Conservation (phyloP, 2,329 filamentous ascomycete species). For the Colletotrichum navitas region DNA sequence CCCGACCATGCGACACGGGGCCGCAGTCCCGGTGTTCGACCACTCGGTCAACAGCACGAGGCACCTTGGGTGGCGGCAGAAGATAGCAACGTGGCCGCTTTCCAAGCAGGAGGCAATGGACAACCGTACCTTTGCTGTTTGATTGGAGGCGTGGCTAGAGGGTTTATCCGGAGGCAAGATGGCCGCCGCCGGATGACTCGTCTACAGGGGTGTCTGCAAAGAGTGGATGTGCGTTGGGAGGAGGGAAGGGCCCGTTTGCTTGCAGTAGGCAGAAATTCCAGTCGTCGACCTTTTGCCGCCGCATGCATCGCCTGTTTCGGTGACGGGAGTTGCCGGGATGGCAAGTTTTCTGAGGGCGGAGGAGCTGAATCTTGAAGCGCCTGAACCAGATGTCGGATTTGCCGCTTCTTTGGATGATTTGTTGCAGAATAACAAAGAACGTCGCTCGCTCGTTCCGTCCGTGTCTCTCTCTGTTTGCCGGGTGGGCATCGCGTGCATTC, state of each 20-base stretch:
- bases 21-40: constrained; percentile 48
- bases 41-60: constrained; percentile 17
- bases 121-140: constrained; percentile 28
- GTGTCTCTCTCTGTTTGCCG: constrained; percentile 17
- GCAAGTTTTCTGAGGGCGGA: not conserved
- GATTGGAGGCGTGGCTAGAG: not conserved
- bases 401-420: constrained; percentile 26
- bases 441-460: constrained; percentile 23
- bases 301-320: constrained; percentile 31
- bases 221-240: constrained; percentile 5
- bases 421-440: constrained; percentile 36
- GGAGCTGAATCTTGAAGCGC: not conserved
- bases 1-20: constrained; percentile 46
- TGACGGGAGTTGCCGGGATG: constrained; percentile 17
- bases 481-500: not conserved
- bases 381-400: constrained; percentile 20
- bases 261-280: constrained; percentile 27
- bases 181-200: constrained; percentile 28
- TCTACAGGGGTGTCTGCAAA: constrained; percentile 12
- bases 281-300: constrained; percentile 33
- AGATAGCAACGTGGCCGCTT: constrained; percentile 51
- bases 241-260: constrained; percentile 16
- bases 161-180: constrained; percentile 5
- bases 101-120: constrained; percentile 44
- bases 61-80: constrained; percentile 47